Evolutionary conservation across 169 alveolate species (phyloP).

Genomic region (Miamiensis avidus): DNA sequence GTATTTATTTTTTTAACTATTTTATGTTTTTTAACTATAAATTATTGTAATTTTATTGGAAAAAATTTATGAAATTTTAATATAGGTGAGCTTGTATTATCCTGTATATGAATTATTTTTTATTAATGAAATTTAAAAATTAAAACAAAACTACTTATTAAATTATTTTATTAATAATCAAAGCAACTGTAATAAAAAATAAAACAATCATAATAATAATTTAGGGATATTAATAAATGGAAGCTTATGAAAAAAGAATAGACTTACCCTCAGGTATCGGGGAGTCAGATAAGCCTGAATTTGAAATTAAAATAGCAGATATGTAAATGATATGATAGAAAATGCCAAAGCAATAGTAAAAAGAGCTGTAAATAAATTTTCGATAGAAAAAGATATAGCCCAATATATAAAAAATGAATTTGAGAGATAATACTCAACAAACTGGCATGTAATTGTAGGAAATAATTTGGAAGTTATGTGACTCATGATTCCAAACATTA

Average conservation of each 20-base stretch:
- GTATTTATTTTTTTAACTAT: too few relatives aligned
- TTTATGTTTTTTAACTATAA: too few relatives aligned
- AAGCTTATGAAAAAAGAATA: not conserved
- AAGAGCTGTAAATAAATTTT: conserved; percentile 61
- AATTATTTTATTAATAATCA: too few relatives aligned
- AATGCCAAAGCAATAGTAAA: conserved; percentile 71
- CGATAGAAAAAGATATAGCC: conserved; percentile 85
- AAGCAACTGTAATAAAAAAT: too few relatives aligned
- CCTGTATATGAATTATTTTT: too few relatives aligned
- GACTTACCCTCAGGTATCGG: not conserved
- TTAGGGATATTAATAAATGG: too few relatives aligned
- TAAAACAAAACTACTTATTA: too few relatives aligned
- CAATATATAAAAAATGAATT: conserved; percentile 82
- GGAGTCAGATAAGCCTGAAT: conserved; percentile 48
- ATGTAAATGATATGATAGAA: conserved; percentile 65
- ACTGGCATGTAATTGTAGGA: conserved; percentile 92
- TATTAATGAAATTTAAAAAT: too few relatives aligned
- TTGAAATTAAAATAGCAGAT: conserved; percentile 62
- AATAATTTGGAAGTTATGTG: conserved; percentile 83
- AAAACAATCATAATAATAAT: too few relatives aligned
- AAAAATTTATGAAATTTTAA: too few relatives aligned
- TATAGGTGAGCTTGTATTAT: too few relatives aligned
- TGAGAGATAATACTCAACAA: conserved; percentile 87
- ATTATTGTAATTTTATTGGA: too few relatives aligned
- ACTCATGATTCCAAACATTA: conserved; percentile 85